These are phyloP conservation scores for Austroboletus niveus DNA, from an alignment of 1,284 basidiomycete species.

Conservation along the genomic window DNA sequence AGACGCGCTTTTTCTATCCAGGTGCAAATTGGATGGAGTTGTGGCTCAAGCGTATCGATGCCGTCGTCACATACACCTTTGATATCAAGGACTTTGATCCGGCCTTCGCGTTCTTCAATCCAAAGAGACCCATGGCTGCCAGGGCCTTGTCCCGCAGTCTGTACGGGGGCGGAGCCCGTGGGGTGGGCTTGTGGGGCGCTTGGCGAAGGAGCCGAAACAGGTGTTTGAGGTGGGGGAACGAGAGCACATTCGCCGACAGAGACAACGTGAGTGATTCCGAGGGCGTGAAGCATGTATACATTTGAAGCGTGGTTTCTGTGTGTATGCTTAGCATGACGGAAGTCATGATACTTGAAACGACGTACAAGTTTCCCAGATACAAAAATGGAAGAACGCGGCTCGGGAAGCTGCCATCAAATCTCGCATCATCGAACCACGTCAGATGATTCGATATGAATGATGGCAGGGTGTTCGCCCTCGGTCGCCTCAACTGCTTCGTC, in stretches of 20 bases:
- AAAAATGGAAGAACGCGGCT: conserved; percentile 92
- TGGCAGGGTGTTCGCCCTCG: conserved; percentile 68
- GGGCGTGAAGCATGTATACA: conserved; percentile 90
- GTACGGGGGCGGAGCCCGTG: conserved; percentile 33
- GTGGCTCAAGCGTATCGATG: conserved; percentile 89
- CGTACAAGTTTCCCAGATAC: conserved; percentile 92
- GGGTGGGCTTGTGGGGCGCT: conserved; percentile 3
- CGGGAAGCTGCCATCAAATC: conserved; percentile 96
- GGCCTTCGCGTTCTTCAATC: conserved; percentile 82
- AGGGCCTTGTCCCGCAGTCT: conserved; percentile 44
- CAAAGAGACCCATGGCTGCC: conserved; percentile 74
- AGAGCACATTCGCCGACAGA: conserved; percentile 94
- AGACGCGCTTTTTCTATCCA: conserved; percentile 89
- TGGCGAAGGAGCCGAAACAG: conserved; percentile 4
- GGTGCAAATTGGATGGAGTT: conserved; percentile 83
- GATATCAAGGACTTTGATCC: conserved; percentile 87
- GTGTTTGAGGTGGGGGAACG: conserved; percentile 56
- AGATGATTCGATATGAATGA: conserved; percentile 67
- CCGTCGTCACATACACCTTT: conserved; percentile 93
- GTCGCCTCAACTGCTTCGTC: conserved; percentile 41
- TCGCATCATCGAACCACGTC: conserved; percentile 88
- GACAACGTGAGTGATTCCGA: conserved; percentile 98
- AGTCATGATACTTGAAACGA: conserved; percentile 24
- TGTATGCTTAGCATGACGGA: conserved; percentile 1
- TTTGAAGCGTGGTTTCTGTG: conserved; percentile 88